phyloP scores from a whole-genome alignment of 306 rosid genomes.

The Trifolium repens region DNA sequence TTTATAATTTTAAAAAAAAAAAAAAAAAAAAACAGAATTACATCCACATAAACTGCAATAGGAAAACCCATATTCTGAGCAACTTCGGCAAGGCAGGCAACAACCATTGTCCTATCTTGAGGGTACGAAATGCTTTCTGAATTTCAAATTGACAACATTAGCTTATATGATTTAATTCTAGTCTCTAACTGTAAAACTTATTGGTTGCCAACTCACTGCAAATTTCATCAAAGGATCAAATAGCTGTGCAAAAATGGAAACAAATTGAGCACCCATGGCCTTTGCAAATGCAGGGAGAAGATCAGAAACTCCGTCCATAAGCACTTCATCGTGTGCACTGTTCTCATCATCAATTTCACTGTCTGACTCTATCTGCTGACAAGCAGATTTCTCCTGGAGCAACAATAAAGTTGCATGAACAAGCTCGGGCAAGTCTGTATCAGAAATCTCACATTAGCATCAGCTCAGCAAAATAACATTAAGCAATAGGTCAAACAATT shows the following conservation, averaged over 20 bases:
- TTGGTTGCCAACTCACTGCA: constrained; percentile 63
- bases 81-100: constrained; percentile 99
- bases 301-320: constrained; percentile 98
- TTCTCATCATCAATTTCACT: constrained; percentile 87
- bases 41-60: constrained; percentile 83
- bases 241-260: constrained; percentile 79
- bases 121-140: constrained; percentile 91
- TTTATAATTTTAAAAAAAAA: too few relatives aligned
- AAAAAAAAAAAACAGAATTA: constrained; percentile 41
- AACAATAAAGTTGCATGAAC: constrained; percentile 80
- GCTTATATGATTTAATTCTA: constrained; percentile 40
- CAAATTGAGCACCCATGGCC: constrained; percentile 94
- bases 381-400: constrained; percentile 84
- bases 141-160: constrained; percentile 45
- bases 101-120: constrained; percentile 98
- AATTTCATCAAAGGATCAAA: constrained; percentile 93
- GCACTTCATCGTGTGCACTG: constrained; percentile 81
- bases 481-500: constrained; percentile 20
- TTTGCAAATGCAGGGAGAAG: constrained; percentile 96
- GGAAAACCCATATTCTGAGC: constrained; percentile 99
- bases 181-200: neutral
- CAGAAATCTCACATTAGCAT: constrained; percentile 41
- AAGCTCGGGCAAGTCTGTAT: constrained; percentile 67
- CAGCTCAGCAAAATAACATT: constrained; percentile 35
- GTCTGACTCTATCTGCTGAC: constrained; percentile 82